Evolutionary conservation across 2,329 filamentous ascomycete genomes (phyloP).

Genomic region (Alternaria atra): DNA sequence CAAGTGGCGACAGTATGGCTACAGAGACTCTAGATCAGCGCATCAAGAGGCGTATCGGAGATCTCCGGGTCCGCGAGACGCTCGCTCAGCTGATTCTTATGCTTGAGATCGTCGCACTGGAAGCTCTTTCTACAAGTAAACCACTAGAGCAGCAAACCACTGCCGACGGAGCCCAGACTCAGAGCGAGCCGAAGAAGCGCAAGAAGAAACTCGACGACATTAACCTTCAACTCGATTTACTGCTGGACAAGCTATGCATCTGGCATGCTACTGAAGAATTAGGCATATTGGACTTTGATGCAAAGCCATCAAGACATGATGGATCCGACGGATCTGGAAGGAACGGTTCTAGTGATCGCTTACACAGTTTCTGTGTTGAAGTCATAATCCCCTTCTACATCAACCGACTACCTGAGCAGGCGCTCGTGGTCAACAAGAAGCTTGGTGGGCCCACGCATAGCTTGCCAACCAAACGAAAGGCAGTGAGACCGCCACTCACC

Average conservation of each 20-base stretch:
- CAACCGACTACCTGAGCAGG: constrained; percentile 75
- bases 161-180: constrained; percentile 29
- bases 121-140: constrained; percentile 56
- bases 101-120: constrained; percentile 77
- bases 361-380: constrained; percentile 81
- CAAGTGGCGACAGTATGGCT: constrained; percentile 44
- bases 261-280: constrained; percentile 80
- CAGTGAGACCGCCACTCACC: constrained; percentile 49
- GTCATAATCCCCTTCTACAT: constrained; percentile 85
- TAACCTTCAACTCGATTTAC: constrained; percentile 72
- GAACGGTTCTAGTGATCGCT: constrained; percentile 62
- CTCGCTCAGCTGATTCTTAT: constrained; percentile 83
- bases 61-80: constrained; percentile 77
- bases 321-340: constrained; percentile 33
- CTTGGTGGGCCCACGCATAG: constrained; percentile 75
- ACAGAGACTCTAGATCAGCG: constrained; percentile 57
- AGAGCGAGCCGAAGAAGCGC: constrained; percentile 47
- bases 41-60: constrained; percentile 69
- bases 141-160: constrained; percentile 26
- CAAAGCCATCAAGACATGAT: constrained; percentile 35
- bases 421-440: constrained; percentile 76
- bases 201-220: constrained; percentile 73
- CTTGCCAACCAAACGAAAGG: constrained; percentile 63
- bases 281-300: constrained; percentile 50
- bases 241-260: constrained; percentile 81